phyloP scores from a whole-genome alignment of 495 filamentous ascomycete species.

The Annulohypoxylon maeteangense region DNA sequence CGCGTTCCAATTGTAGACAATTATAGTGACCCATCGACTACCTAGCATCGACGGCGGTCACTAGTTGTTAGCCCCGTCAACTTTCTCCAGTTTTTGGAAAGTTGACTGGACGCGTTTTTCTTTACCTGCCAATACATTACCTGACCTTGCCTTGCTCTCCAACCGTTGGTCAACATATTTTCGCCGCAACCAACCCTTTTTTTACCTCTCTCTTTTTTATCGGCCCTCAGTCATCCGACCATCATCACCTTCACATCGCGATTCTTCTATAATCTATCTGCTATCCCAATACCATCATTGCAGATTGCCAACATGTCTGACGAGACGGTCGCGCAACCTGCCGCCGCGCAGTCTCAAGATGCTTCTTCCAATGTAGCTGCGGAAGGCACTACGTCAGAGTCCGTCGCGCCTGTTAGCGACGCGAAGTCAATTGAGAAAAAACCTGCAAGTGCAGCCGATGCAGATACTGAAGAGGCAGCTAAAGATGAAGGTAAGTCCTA shows the following conservation, averaged over 20 bases:
- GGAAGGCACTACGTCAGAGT: conserved; percentile 23
- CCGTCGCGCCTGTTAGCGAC: conserved; percentile 43
- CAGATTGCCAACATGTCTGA: conserved; percentile 46
- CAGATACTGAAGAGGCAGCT: conserved; percentile 38
- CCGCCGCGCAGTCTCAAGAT: conserved; percentile 40
- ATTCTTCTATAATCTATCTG: conserved; percentile 15
- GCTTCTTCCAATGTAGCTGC: conserved; percentile 17
- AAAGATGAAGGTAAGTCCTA: conserved; percentile 45
- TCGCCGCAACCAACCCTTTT: conserved; percentile 37
- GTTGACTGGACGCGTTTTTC: conserved; percentile 49
- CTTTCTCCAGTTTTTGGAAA: conserved; percentile 41
- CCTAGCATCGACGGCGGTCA: conserved; percentile 18
- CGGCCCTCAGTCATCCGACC: conserved; percentile 15
- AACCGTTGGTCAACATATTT: conserved; percentile 44
- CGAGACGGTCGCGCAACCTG: conserved; percentile 44
- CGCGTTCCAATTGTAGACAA: conserved; percentile 35
- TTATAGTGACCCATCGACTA: conserved; percentile 24
- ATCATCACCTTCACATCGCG: conserved; percentile 27
- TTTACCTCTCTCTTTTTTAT: conserved; percentile 7
- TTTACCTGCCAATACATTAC: conserved; percentile 7
- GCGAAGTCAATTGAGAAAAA: conserved; percentile 41
- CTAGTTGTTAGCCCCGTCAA: conserved; percentile 37
- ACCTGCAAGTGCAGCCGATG: conserved; percentile 22
- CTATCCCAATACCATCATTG: not conserved
- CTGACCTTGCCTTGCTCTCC: conserved; percentile 4